phyloP scores from a whole-genome alignment of 257 asterid genomes.

The Solanum habrochaites region DNA sequence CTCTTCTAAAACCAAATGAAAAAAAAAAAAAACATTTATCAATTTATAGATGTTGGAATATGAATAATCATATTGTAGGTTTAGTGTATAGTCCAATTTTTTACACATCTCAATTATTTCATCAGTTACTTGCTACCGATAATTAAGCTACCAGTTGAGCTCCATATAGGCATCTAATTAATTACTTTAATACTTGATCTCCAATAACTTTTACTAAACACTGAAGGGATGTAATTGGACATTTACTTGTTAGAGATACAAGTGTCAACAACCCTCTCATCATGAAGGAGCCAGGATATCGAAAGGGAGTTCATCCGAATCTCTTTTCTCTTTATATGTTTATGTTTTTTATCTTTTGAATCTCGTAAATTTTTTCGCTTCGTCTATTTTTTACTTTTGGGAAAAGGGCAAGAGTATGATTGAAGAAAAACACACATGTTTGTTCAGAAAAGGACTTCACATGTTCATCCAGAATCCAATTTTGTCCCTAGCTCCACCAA shows the following conservation, averaged over 20 bases:
- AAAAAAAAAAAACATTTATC: too few relatives aligned
- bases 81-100: not conserved
- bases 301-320: not conserved
- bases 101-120: rapidly evolving
- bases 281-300: not conserved
- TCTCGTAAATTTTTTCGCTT: not conserved
- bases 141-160: not conserved
- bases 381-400: not conserved
- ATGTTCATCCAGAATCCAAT: not conserved
- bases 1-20: too few relatives aligned
- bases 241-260: not conserved
- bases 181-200: too few relatives aligned
- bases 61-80: not conserved
- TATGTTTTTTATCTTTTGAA: not conserved
- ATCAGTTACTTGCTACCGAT: not conserved
- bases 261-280: not conserved
- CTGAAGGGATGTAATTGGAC: not conserved
- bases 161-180: not conserved
- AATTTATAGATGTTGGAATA: not conserved
- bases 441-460: not conserved
- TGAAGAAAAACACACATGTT: not conserved
- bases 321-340: not conserved
- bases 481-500: not conserved
- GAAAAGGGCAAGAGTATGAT: not conserved
- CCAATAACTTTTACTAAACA: too few relatives aligned